phyloP scores from a whole-genome alignment of 2,329 filamentous ascomycete genomes.

The Coniochaeta prunicola region DNA sequence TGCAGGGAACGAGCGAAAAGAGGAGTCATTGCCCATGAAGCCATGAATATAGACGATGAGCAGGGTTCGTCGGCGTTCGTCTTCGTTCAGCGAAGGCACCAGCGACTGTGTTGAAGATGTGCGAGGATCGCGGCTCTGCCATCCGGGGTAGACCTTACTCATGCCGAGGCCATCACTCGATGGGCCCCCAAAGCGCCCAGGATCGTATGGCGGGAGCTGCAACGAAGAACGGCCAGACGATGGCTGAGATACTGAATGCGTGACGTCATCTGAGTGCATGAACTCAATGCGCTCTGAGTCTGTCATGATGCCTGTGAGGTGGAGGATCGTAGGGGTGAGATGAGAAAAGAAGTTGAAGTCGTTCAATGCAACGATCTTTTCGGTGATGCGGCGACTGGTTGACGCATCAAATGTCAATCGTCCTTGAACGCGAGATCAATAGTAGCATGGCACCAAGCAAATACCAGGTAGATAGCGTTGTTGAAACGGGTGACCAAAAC shows the following conservation, averaged over 20 bases:
- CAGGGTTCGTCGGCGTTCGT: slow-evolving; percentile 44
- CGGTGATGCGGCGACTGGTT: not conserved
- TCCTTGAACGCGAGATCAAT: not conserved
- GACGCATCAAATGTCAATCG: not conserved
- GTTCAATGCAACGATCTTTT: not conserved
- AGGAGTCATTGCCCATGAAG: slow-evolving; percentile 82
- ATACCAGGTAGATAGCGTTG: not conserved
- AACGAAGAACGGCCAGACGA: not conserved
- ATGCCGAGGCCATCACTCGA: slow-evolving; percentile 1
- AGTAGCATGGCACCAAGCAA: not conserved
- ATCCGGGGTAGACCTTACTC: slow-evolving; percentile 5
- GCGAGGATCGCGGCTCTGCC: slow-evolving; percentile 31
- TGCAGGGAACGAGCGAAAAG: slow-evolving; percentile 80
- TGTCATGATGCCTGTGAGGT: not conserved
- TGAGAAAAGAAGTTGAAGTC: not conserved
- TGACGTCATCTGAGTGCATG: not conserved
- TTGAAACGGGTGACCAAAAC: not conserved
- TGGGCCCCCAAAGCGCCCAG: not conserved
- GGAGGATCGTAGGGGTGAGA: not conserved
- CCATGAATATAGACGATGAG: slow-evolving; percentile 83
- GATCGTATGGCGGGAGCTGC: not conserved
- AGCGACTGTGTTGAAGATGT: slow-evolving; percentile 41
- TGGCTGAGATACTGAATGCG: not conserved
- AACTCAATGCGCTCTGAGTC: not conserved
- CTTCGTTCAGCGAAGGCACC: slow-evolving; percentile 26